Percentiles rank a stretch among this genome's conserved stretches.
Evolutionary conservation across 805 yeast species (phyloP).

Genomic region (Starmerella gropengiesseri): DNA sequence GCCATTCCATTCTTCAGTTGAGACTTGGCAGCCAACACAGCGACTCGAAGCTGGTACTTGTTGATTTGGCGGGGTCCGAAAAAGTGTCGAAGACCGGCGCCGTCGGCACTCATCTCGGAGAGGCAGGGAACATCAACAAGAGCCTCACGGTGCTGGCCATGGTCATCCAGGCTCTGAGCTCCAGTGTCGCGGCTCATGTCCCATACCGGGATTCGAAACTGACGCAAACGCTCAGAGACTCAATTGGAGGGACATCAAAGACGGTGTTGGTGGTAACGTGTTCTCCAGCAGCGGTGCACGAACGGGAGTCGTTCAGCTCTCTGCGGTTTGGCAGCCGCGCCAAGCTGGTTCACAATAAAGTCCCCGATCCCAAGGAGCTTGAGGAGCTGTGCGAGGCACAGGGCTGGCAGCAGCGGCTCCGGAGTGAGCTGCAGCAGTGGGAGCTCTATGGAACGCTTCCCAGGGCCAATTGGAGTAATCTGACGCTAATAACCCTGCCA

Average conservation of each 20-base stretch:
- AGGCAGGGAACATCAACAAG: conserved; percentile 70
- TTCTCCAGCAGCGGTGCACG: conserved; percentile 49
- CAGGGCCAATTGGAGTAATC: neutral
- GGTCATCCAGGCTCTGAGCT: conserved; percentile 54
- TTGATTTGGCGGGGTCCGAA: conserved; percentile 82
- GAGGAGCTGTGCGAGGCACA: neutral
- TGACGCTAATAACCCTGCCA: no score
- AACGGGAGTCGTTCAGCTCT: conserved; percentile 56
- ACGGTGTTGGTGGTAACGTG: conserved; percentile 65
- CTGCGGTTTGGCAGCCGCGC: conserved; percentile 69
- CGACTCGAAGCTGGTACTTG: conserved; percentile 47
- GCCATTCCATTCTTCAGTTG: conserved; percentile 69
- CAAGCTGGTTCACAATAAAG: conserved; percentile 3
- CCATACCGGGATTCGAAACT: conserved; percentile 71
- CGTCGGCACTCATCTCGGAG: conserved; percentile 59
- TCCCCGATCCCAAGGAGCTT: neutral
- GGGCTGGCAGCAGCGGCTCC: neutral
- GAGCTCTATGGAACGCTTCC: neutral
- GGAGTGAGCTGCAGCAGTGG: neutral
- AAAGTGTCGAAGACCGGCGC: conserved; percentile 68
- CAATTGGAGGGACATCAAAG: conserved; percentile 69
- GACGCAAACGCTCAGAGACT: conserved; percentile 63
- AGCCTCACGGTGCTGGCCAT: conserved; percentile 67
- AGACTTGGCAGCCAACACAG: conserved; percentile 31
- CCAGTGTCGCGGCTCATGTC: conserved; percentile 25